These are phyloP conservation scores for Candida germanica DNA, from an alignment of 805 yeast species.

Conservation along the genomic window DNA sequence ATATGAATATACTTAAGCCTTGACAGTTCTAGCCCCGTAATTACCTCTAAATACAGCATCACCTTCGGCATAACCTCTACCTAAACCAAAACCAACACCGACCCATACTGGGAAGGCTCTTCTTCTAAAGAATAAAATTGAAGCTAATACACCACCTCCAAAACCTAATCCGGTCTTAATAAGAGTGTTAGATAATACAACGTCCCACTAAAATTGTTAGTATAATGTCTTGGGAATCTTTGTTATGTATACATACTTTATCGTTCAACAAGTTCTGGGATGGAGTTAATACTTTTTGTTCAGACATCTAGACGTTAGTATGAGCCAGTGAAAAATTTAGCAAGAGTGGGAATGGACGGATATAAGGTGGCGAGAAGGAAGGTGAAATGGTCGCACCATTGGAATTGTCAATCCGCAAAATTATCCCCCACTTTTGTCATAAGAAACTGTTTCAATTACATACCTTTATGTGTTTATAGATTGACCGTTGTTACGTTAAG, in stretches of 20 bases:
- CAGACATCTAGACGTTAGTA: conserved; percentile 22
- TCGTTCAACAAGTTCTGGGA: conserved; percentile 61
- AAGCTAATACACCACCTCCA: conserved; percentile 93
- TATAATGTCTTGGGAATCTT: not conserved
- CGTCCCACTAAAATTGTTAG: conserved; percentile 63
- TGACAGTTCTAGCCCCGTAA: conserved; percentile 73
- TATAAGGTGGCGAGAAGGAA: too few species aligned
- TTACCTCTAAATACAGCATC: conserved; percentile 89
- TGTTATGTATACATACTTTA: conserved; percentile 30
- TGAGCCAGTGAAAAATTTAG: too few species aligned
- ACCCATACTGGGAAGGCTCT: conserved; percentile 97
- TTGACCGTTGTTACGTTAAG: not conserved
- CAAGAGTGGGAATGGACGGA: too few species aligned
- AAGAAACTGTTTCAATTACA: conserved; percentile 1
- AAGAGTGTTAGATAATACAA: conserved; percentile 87
- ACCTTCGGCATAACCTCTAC: conserved; percentile 97
- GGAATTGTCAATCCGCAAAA: too few species aligned
- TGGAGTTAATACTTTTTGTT: conserved; percentile 39
- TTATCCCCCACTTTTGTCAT: too few species aligned
- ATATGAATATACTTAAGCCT: too few species aligned
- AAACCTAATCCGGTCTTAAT: conserved; percentile 96
- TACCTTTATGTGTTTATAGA: too few species aligned
- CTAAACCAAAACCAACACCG: conserved; percentile 96
- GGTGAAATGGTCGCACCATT: too few species aligned
- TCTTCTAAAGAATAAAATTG: conserved; percentile 86